Base-by-base conservation (phyloP, 1,284 basidiomycete genomes). In the Ustilago curta region DNA sequence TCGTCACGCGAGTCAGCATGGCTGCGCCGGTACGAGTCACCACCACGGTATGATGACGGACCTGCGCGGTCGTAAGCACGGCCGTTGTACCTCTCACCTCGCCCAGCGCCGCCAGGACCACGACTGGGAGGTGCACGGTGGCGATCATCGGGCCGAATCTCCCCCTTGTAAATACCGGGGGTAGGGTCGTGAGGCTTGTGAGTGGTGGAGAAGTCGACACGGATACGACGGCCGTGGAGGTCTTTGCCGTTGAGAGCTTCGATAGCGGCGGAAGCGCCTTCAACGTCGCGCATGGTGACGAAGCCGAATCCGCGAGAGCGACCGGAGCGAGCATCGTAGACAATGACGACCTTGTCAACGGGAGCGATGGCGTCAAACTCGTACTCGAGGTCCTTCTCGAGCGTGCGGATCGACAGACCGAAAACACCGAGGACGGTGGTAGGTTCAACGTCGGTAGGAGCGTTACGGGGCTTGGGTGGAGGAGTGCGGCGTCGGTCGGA, bases 291-390 rank as follows among this genome's bases (percentile, higher is more conserved):
- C 95, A 99, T 98, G 73, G 91, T 92, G 85, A 99, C 94, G 86
- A 99, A 99, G 42, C 95, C 96, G 79, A 99, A 99, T 84, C 95
- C 97, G 76, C 96, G 92, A 59, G 95, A 98, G 64, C 97, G 91
- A 83, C 95, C 94, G 50, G 94, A 93, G 93, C 95, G 88, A 86
- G 97, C 95, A 86, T 99, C 96, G 85, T 98, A 98, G n/a, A 99
- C 97, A 77, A 99, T 95, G 55, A 92, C 93, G 39, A 81, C 83
- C 86, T 98, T 98, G 82, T 96, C 93, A 55, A 98, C 95, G 29
- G 91, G 89, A 23, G 95, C 95, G 78, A 91, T 93, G 48, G 93
- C 89, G 78, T 88, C 89, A 81, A 99, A 99, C 85, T 97, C 95
- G 74, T 96, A 92, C 80, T 97, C 93, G 51, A 99, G 88, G 85